Conservation (phyloP, 495 filamentous ascomycete species). For the Podospora bellae-mahoneyi region DNA sequence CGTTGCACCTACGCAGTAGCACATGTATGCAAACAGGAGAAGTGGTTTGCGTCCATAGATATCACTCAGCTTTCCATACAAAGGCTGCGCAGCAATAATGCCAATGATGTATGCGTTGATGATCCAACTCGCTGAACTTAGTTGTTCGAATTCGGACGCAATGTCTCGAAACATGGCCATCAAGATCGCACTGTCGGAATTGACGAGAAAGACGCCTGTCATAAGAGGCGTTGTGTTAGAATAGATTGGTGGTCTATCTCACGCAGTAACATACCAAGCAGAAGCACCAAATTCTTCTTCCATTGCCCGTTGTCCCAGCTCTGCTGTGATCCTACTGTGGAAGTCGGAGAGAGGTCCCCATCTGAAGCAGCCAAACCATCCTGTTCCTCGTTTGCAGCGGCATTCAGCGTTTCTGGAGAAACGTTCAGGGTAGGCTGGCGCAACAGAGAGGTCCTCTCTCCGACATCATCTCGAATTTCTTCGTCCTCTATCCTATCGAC, state of each 20-base stretch:
- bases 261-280: slow-evolving; percentile 14
- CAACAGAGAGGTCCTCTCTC: neutral
- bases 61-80: slow-evolving; percentile 23
- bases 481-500: neutral
- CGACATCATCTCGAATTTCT: neutral
- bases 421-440: neutral
- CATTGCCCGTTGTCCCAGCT: slow-evolving; percentile 10
- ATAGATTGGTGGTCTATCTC: neutral
- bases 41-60: slow-evolving; percentile 23
- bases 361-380: neutral
- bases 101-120: slow-evolving; percentile 21
- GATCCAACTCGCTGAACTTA: slow-evolving; percentile 23
- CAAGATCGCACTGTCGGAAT: slow-evolving; percentile 23
- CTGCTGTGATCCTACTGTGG: slow-evolving; percentile 12
- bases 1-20: slow-evolving; percentile 12
- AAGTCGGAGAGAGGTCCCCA: slow-evolving; percentile 7
- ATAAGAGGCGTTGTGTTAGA: neutral
- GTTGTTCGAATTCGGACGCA: slow-evolving; percentile 19
- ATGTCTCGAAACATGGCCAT: slow-evolving; percentile 24
- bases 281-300: slow-evolving; percentile 20
- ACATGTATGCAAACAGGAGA: slow-evolving; percentile 14
- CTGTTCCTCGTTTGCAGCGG: slow-evolving; percentile 4
- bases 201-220: slow-evolving; percentile 23
- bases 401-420: neutral
- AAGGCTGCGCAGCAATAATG: slow-evolving; percentile 16